phyloP scores from a whole-genome alignment of 352 stramenopile species.

The Phytophthora sp. region DNA sequence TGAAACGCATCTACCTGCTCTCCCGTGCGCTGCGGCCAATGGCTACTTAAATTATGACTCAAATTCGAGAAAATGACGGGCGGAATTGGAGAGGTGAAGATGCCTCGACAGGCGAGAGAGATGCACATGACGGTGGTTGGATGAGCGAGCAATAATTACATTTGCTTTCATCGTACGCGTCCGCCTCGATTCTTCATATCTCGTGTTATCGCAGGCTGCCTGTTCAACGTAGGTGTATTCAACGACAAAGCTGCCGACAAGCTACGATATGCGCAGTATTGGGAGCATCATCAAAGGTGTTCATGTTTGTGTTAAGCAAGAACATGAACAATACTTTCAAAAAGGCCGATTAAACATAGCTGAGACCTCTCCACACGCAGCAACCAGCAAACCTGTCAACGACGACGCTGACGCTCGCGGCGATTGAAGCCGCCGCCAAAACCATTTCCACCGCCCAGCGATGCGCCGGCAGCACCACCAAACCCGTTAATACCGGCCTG shows the following conservation, averaged over 20 bases:
- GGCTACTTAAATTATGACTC: conserved; percentile 38
- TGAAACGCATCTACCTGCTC: not conserved
- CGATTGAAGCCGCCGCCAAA: not conserved
- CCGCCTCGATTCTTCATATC: too few species aligned
- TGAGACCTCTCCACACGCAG: not conserved
- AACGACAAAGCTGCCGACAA: too few species aligned
- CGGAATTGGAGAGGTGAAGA: not conserved
- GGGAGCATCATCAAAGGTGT: too few species aligned
- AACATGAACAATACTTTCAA: too few species aligned
- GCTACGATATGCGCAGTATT: too few species aligned
- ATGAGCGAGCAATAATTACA: not conserved
- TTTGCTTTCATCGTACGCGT: too few species aligned
- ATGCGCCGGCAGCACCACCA: not conserved
- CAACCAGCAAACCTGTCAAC: not conserved
- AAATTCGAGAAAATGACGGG: conserved; percentile 18
- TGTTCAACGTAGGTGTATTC: too few species aligned
- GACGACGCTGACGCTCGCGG: not conserved
- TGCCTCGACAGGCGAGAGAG: not conserved
- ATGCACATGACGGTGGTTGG: too few species aligned
- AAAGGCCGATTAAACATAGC: too few species aligned
- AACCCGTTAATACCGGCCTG: not conserved
- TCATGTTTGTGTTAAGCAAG: too few species aligned
- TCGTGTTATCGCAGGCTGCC: too few species aligned
- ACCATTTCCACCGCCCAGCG: not conserved
- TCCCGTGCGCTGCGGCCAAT: not conserved